Percentiles rank a stretch among this genome's conserved stretches.
These are phyloP conservation scores for Hymenoscyphus infarciens DNA, from an alignment of 2,329 filamentous ascomycete species.

Conservation along the genomic window DNA sequence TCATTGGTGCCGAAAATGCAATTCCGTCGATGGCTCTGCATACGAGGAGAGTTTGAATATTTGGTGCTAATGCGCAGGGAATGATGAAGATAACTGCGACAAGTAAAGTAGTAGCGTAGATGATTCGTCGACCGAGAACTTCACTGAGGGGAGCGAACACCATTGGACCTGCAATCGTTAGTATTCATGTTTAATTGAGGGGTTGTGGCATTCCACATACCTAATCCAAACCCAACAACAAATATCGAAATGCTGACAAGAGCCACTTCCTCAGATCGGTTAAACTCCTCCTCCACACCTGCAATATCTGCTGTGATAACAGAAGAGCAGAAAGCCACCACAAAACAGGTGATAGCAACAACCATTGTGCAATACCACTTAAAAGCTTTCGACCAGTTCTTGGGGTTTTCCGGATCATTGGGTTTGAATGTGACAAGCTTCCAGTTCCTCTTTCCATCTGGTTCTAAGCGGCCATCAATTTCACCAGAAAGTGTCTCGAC, in stretches of 20 bases:
- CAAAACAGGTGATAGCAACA: slow-evolving; percentile 72
- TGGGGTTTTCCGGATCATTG: slow-evolving; percentile 73
- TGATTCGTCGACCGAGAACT: slow-evolving; percentile 65
- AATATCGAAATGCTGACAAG: slow-evolving; percentile 72
- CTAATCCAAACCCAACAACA: slow-evolving; percentile 77
- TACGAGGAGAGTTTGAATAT: slow-evolving; percentile 72
- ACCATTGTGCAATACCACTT: slow-evolving; percentile 89
- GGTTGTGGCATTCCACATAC: slow-evolving; percentile 39
- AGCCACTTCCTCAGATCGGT: slow-evolving; percentile 68
- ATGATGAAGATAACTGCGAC: slow-evolving; percentile 76
- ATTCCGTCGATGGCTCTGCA: slow-evolving; percentile 78
- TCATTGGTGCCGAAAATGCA: slow-evolving; percentile 83
- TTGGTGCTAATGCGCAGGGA: slow-evolving; percentile 72
- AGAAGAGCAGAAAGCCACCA: slow-evolving; percentile 60
- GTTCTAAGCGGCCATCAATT: slow-evolving; percentile 41
- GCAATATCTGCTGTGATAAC: slow-evolving; percentile 75
- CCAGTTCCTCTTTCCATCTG: slow-evolving; percentile 38
- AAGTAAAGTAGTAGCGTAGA: slow-evolving; percentile 50
- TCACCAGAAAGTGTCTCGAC: slow-evolving; percentile 58
- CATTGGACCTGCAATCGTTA: slow-evolving; percentile 60
- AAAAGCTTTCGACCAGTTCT: slow-evolving; percentile 75
- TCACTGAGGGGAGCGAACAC: slow-evolving; percentile 76
- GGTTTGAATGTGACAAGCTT: slow-evolving; percentile 69
- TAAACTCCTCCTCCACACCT: slow-evolving; percentile 60
- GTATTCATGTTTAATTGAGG: neutral